phyloP scores from a whole-genome alignment of 78 protist genomes.

The Cavenderia fasciculata region DNA sequence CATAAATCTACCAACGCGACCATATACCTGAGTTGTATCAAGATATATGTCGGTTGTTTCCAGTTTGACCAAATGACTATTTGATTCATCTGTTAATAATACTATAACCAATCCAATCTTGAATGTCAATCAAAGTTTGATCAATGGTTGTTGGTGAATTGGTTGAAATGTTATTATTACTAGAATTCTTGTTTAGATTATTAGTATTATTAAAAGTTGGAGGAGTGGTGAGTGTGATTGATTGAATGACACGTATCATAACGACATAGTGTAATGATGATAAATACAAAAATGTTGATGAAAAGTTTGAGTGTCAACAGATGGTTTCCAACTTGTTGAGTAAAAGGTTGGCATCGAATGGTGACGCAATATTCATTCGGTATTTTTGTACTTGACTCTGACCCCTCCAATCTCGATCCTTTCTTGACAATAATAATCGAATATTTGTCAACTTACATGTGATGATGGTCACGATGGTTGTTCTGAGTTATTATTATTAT shows the following conservation, averaged over 20 bases:
- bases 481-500: not conserved
- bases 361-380: conserved; percentile 65
- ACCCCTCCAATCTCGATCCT: conserved; percentile 39
- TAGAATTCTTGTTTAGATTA: not conserved
- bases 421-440: conserved; percentile 21
- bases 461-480: not conserved
- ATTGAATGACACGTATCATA: conserved; percentile 36
- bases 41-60: not conserved
- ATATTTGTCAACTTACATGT: conserved; percentile 41
- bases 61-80: conserved; percentile 49
- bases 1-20: conserved; percentile 50
- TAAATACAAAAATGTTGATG: conserved; percentile 36
- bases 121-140: not conserved
- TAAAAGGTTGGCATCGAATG: conserved; percentile 43
- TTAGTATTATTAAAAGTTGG: not conserved
- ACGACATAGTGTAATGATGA: conserved; percentile 58
- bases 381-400: conserved; percentile 2
- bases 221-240: not conserved
- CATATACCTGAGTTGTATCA: not conserved
- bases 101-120: conserved; percentile 36
- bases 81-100: conserved; percentile 35
- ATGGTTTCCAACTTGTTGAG: conserved; percentile 31
- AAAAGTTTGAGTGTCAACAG: conserved; percentile 27
- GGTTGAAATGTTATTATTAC: not conserved
- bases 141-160: not conserved